Evolutionary conservation across 106 monocot species (phyloP), one percentile per base, ranked within the genome.

Genomic region (Allium cepa): DNA sequence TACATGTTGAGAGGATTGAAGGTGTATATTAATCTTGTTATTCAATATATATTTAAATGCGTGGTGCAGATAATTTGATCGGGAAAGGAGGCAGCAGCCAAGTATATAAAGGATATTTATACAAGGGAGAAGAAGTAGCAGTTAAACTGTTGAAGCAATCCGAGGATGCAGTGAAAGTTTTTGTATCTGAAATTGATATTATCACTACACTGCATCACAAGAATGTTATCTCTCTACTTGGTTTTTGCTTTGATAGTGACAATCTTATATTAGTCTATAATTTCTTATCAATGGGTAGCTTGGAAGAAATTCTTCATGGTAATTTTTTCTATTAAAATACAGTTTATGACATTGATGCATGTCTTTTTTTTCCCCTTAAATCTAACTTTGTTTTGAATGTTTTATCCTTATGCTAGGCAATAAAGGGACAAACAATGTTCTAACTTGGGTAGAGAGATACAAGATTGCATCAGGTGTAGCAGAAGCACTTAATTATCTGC

Each of bases 401-500:
- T 73, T 58, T 47, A 46, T 14, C 45, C 52, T 62, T 53, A 2
- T 16, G 7, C 11, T 67, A 93, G 93, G 86, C 13, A 74, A 57
- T 7, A 75, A 72, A 36, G 66, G 17, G 45, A 74, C 57, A 17
- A 59, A 46, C 51, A 72, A 45, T 47, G 51, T 14, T 36, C 75
- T 93, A 53, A 64, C 81, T 46, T 93, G 88, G 88, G 47, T 8
- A 8, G 77, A 86, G 68, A 93, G 93, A 71, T 84, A 74, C 48
- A 86, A 82, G 68, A 71, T 89, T 3, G 88, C 82, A 14, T 36
- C 81, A 45, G 88, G 89, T 9, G 62, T 86, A 50, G 86, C 88
- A 9, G 77, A 80, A 66, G 93, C 93, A 56, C 77, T 93, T 4
- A 71, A 84, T 63, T 86, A 86, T 68, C 72, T 93, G 11, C 93